These are phyloP conservation scores for Cordyceps farinosa DNA, from an alignment of 2,329 filamentous ascomycete genomes.

Conservation along the genomic window DNA sequence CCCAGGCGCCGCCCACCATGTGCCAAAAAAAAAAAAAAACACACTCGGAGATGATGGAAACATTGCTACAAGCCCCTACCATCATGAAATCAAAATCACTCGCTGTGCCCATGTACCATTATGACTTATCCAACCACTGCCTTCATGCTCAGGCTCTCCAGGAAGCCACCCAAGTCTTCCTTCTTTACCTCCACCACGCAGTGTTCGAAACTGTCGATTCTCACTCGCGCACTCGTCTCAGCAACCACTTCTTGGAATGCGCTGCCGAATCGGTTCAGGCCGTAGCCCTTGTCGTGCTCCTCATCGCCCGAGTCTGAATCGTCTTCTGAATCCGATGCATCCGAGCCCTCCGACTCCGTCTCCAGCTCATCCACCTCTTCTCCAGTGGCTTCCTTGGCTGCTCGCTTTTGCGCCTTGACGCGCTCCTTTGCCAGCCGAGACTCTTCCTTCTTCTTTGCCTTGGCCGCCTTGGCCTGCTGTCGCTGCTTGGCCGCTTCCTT, in stretches of 20 bases:
- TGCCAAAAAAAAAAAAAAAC: background rate
- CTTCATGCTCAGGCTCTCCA: conserved; percentile 90
- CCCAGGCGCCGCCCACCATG: conserved; percentile 7
- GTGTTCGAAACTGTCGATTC: conserved; percentile 96
- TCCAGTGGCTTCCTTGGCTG: conserved; percentile 48
- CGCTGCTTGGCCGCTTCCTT: conserved; percentile 62
- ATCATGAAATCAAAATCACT: conserved; percentile 9
- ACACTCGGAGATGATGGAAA: background rate
- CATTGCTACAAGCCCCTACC: background rate
- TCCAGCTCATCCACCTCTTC: conserved; percentile 47
- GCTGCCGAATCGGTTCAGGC: conserved; percentile 85
- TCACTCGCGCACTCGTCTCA: conserved; percentile 83
- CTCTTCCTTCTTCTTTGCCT: conserved; percentile 59
- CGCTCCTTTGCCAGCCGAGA: conserved; percentile 54
- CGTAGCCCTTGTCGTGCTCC: conserved; percentile 60
- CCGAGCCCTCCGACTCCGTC: conserved; percentile 42
- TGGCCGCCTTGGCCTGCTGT: conserved; percentile 59
- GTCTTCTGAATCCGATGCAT: conserved; percentile 40
- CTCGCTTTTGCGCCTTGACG: conserved; percentile 58
- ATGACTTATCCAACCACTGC: conserved; percentile 62
- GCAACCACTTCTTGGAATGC: conserved; percentile 94
- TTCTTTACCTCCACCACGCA: conserved; percentile 97
- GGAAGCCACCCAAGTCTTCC: conserved; percentile 84
- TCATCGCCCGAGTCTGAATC: conserved; percentile 55
- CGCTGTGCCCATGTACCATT: conserved; percentile 7